These are phyloP conservation scores for Mycena vitilis DNA, from an alignment of 768 basidiomycete species.

Conservation along the genomic window DNA sequence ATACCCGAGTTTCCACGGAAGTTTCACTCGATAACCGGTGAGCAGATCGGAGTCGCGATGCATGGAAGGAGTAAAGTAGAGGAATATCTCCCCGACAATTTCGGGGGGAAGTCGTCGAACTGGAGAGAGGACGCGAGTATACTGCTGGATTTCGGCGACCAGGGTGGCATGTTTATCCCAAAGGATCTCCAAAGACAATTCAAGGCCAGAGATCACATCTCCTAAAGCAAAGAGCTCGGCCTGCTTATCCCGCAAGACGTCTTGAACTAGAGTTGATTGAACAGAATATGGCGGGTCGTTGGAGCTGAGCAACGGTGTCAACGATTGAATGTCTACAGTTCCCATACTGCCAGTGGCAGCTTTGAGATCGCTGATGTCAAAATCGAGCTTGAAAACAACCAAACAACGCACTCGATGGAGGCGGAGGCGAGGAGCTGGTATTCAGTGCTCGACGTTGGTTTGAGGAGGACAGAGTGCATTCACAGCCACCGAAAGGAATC, in stretches of 20 bases:
- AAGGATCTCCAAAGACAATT: not conserved
- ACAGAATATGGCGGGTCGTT: slow-evolving; percentile 1
- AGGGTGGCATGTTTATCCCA: not conserved
- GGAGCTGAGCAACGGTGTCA: slow-evolving; percentile 5
- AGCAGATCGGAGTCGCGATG: not conserved
- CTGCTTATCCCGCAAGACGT: slow-evolving; percentile 1
- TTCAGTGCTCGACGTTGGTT: too few species aligned
- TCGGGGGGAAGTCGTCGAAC: slow-evolving; percentile 17
- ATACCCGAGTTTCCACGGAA: slow-evolving; percentile 16
- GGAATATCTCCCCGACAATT: slow-evolving; percentile 19
- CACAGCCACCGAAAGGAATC: too few species aligned
- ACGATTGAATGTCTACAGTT: too few species aligned
- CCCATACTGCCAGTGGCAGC: too few species aligned
- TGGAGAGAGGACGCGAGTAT: slow-evolving; percentile 8
- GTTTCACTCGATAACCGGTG: too few species aligned
- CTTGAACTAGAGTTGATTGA: not conserved
- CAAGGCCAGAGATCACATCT: not conserved
- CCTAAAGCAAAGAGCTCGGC: not conserved
- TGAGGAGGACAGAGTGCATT: too few species aligned
- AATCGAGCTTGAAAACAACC: too few species aligned
- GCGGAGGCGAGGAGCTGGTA: too few species aligned
- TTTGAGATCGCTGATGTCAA: too few species aligned
- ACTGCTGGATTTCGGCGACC: not conserved
- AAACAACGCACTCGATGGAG: too few species aligned
- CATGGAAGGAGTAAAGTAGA: slow-evolving; percentile 21